Base-by-base conservation (phyloP, 768 basidiomycete genomes). In the Sarcodon aspratus region DNA sequence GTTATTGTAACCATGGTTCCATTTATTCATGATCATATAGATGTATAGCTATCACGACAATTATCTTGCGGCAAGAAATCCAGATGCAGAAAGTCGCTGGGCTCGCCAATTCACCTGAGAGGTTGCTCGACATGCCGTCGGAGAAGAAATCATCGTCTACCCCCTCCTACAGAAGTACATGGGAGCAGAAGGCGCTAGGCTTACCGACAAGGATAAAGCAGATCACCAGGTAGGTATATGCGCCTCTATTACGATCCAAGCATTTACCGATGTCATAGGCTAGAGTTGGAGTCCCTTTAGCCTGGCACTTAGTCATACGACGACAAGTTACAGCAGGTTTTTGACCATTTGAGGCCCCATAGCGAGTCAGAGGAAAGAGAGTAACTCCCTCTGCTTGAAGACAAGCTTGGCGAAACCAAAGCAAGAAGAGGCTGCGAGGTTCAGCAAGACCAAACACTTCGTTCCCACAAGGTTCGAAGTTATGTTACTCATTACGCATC, bases 111-210 rank as follows among this genome's bases (percentile, higher is more conserved):
- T 81, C 6, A 68, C 63, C 10, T 81, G 78, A 79, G 78, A 79
- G 61, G 65, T 81, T 36, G 79, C 78, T 1, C 69, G 77, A 0
- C 79, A 81, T 50, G 74, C 79, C 3, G 72, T 75, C 7, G 77
- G 72, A 11, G 80, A 82, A 58, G 80, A 83, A 58, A 70, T 81
- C 36, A 66, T 82, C 35, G 73, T 80, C 1, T 82, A 82, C 54
- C 80, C 79, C 11, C 66, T 79, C 43, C 73, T 80, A 68, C 78
- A 80, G 56, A 66, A 71, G 50, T 66, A 74, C 48, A 70, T 81
- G 48, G 79, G 79, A 6, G 62, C 63, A 2, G 57, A 74, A 53
- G 81, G 79, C 4, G 59, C 60, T 43, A 48, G 69, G 38, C 68
- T 81, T 13, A 72, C 79, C 0, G 70, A 78, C 51, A 62, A 74